Conservation (phyloP, 1,139 yeast genomes). For the Suhomyces bolitotheri region DNA sequence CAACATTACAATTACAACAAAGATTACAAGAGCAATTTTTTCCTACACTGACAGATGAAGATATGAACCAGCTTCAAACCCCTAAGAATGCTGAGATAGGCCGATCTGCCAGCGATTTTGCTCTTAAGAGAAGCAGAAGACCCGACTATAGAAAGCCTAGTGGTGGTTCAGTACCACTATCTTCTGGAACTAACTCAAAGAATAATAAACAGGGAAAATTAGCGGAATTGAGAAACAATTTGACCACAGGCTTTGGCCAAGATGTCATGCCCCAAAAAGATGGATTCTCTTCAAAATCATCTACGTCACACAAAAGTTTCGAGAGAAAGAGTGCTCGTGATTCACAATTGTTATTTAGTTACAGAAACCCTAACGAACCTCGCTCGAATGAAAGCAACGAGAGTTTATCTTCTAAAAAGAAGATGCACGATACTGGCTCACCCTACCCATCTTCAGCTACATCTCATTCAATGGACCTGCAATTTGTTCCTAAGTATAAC, state of each 20-base stretch:
- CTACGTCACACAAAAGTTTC: constrained; percentile 10
- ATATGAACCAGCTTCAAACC: constrained; percentile 1
- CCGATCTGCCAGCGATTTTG: constrained; percentile 23
- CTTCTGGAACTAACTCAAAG: constrained; percentile 33
- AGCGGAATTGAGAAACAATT: constrained; percentile 33
- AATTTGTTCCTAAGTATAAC: constrained; percentile 14
- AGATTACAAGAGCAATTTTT: constrained; percentile 19
- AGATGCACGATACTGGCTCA: constrained; percentile 16
- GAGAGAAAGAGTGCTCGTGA: constrained; percentile 23
- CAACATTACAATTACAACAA: constrained; percentile 19
- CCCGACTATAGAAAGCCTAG: constrained; percentile 40
- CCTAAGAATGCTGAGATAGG: neutral
- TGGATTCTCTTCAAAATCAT: constrained; percentile 6
- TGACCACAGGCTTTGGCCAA: constrained; percentile 19
- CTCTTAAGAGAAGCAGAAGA: constrained; percentile 44
- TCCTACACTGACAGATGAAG: constrained; percentile 10
- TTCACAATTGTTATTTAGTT: constrained; percentile 37
- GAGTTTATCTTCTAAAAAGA: neutral
- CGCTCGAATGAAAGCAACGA: constrained; percentile 3
- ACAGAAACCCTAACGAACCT: constrained; percentile 25
- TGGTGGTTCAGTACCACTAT: constrained; percentile 8
- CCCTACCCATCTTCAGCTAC: constrained; percentile 24
- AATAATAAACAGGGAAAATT: constrained; percentile 32
- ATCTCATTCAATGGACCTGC: constrained; percentile 17
- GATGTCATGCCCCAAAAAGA: constrained; percentile 11